phyloP scores from a whole-genome alignment of 2,329 filamentous ascomycete genomes.

The Pseudomassariella vexata region DNA sequence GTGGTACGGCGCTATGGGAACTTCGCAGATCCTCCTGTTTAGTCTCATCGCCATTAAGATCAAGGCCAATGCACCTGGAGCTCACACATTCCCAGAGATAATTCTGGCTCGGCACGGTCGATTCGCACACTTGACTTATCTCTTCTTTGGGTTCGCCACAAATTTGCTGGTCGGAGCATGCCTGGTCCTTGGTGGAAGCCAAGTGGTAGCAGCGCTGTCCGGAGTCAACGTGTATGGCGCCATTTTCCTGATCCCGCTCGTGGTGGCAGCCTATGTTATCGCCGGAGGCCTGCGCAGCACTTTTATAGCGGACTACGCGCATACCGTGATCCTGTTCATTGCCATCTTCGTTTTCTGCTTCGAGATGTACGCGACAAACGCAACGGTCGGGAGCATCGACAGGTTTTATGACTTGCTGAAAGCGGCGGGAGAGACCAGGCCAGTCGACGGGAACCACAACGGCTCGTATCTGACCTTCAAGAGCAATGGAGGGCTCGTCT shows the following conservation, averaged over 20 bases:
- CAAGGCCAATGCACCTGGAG: slow-evolving; percentile 31
- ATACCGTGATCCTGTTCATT: slow-evolving; percentile 33
- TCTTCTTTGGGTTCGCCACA: slow-evolving; percentile 32
- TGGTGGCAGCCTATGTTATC: slow-evolving; percentile 32
- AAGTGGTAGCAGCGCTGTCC: slow-evolving; percentile 31
- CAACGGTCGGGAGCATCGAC: slow-evolving; percentile 22
- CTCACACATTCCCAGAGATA: slow-evolving; percentile 37
- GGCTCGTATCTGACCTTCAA: slow-evolving; percentile 32
- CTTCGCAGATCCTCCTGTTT: slow-evolving; percentile 34
- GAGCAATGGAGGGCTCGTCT: slow-evolving; percentile 27
- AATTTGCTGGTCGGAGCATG: slow-evolving; percentile 34
- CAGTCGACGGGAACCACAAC: slow-evolving; percentile 24
- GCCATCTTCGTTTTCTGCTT: slow-evolving; percentile 33
- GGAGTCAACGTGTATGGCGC: slow-evolving; percentile 36
- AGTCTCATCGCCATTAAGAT: slow-evolving; percentile 34
- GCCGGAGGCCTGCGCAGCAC: slow-evolving; percentile 32
- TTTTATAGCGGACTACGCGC: slow-evolving; percentile 34
- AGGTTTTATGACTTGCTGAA: slow-evolving; percentile 31
- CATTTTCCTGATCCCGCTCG: slow-evolving; percentile 31
- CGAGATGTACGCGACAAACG: slow-evolving; percentile 24
- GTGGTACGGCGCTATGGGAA: slow-evolving; percentile 35
- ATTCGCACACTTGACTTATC: slow-evolving; percentile 29
- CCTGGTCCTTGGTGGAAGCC: slow-evolving; percentile 30
- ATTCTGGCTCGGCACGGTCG: slow-evolving; percentile 30
- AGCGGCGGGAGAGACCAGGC: slow-evolving; percentile 22